Evolutionary conservation across 805 yeast species (phyloP), one percentile per base, ranked within the genome.

Genomic region (Candida insectorum): DNA sequence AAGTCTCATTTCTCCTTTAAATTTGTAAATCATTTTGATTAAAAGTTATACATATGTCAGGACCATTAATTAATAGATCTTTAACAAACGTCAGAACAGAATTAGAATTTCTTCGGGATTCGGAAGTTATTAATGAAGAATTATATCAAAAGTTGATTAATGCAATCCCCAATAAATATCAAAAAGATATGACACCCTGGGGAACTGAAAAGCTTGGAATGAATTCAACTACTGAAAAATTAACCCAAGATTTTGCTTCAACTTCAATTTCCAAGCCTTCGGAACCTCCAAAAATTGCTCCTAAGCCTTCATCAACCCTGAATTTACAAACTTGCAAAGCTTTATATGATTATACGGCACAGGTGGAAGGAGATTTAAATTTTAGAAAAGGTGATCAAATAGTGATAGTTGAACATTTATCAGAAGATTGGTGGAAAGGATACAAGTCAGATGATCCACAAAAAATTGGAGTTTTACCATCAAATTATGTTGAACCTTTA

Each of bases 351-450:
- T 91, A 81, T 60, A 57, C 61, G 6, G 79, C 95, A 0, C 85
- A 79, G 46, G 87, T 85, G 54, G 65, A 75, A 1, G 91, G 80
- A 21, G 98, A 91, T 57, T 62, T 91, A 48, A 60, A 55, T 6
- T 66, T 91, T 13, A 49, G 46, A 22, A 69, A 62, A 24, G 97
- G 94, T 35, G 91, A 83, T 42, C 77, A 73, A 48, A 56, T 93
- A 30, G 72, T 73, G 20, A 75, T 93, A 4, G 36, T 77, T 5
- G 95, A 88, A 52, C 84, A 77, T 49, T 69, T 82, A 30, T 84
- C 91, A 14, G 71, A 74, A 24, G 91, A 88, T 52, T 91, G 98
- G 98, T 88, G 93, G 85, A 82, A 76, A 52, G 98, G 98, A 29
- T 61, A 58, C 42, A 56, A 51, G 39, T 54, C 69, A 27, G 32